phyloP scores from a whole-genome alignment of 257 asterid genomes.

The Capsicum pubescens region DNA sequence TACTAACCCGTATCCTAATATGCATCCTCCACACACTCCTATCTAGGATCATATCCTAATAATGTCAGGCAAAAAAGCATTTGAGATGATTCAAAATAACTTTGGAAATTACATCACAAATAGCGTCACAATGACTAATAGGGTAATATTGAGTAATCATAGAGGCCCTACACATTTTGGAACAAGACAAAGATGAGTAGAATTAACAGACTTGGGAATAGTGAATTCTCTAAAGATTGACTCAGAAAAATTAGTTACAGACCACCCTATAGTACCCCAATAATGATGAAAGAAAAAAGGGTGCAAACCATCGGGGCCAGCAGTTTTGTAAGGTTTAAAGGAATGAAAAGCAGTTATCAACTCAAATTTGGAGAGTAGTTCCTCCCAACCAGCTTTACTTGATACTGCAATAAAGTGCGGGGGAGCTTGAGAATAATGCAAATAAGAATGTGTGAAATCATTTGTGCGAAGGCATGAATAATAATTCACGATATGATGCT shows the following conservation, averaged over 20 bases:
- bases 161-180: background rate
- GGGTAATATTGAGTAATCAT: background rate
- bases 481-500: too few species aligned
- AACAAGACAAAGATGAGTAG: background rate
- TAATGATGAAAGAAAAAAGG: background rate
- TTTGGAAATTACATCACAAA: background rate
- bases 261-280: background rate
- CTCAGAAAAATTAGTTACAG: background rate
- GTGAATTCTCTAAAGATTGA: background rate
- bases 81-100: background rate
- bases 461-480: too few species aligned
- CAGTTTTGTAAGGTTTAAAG: too few species aligned
- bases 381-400: too few species aligned
- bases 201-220: background rate
- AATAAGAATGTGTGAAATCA: too few species aligned
- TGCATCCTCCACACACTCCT: too few species aligned
- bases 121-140: background rate
- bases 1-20: too few species aligned
- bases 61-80: background rate
- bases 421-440: too few species aligned
- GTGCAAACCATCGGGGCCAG: too few species aligned
- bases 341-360: too few species aligned
- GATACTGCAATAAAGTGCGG: too few species aligned
- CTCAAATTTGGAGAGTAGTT: too few species aligned
- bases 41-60: background rate